phyloP scores from a whole-genome alignment of 306 rosid species.

The Astragalus glycyphyllos region DNA sequence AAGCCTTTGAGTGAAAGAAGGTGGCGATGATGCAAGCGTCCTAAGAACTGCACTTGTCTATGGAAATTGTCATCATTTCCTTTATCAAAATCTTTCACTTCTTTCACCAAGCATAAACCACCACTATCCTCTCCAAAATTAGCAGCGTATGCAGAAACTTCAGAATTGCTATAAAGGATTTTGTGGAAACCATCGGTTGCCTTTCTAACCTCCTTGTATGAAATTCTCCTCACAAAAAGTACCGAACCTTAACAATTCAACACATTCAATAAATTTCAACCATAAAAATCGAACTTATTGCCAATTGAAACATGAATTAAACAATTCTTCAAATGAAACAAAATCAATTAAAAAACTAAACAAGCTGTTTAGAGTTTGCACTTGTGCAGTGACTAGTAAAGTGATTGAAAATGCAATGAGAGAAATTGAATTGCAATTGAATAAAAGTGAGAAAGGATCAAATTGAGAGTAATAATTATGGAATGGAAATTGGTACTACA shows the following conservation, averaged over 20 bases:
- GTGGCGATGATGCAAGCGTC: constrained; percentile 92
- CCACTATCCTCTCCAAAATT: constrained; percentile 66
- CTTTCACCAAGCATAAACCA: constrained; percentile 73
- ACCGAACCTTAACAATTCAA: constrained; percentile 61
- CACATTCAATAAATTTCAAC: constrained; percentile 2
- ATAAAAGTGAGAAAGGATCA: neutral
- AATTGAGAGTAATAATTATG: neutral
- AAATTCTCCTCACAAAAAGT: constrained; percentile 60
- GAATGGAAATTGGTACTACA: constrained; percentile 1
- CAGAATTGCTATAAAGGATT: constrained; percentile 64
- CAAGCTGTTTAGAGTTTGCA: neutral
- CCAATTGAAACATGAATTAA: neutral
- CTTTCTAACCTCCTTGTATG: constrained; percentile 72
- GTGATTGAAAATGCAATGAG: neutral
- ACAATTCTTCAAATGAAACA: neutral
- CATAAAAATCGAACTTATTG: neutral
- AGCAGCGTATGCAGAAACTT: constrained; percentile 69
- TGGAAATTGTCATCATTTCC: constrained; percentile 58
- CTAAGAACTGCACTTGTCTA: constrained; percentile 77
- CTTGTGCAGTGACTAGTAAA: neutral
- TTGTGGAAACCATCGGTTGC: constrained; percentile 82
- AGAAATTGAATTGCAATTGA: neutral
- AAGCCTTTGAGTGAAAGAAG: constrained; percentile 84
- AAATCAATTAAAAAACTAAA: neutral
- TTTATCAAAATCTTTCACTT: constrained; percentile 57